Conservation (phyloP, 768 basidiomycete species). For the Lactifluus volemus region DNA sequence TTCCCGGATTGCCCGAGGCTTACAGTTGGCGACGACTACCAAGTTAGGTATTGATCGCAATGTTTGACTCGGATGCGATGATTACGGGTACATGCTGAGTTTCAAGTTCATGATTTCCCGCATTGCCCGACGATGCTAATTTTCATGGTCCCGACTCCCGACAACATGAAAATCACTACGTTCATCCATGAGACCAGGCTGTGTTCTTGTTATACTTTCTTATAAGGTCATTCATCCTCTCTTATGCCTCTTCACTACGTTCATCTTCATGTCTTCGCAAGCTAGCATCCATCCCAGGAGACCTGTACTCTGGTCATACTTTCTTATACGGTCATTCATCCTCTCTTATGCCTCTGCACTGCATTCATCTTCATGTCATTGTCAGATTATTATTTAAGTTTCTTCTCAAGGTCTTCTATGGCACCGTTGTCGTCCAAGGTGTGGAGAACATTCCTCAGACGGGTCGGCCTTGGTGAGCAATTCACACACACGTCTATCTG, state of each 20-base stretch:
- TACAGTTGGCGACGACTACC: no score
- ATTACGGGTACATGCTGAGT: no score
- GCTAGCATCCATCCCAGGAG: constrained; percentile 35
- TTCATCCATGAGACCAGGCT: constrained; percentile 36
- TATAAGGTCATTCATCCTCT: constrained; percentile 42
- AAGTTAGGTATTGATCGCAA: no score
- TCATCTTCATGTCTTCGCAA: no score
- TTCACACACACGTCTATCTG: neutral
- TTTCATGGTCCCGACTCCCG: no score
- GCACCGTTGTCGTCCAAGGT: constrained; percentile 80
- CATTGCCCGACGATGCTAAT: no score
- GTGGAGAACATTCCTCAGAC: constrained; percentile 57
- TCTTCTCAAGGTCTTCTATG: constrained; percentile 87
- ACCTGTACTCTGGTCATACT: constrained; percentile 54
- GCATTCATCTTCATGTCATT: neutral
- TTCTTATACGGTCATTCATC: constrained; percentile 48
- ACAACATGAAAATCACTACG: no score
- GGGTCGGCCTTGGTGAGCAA: constrained; percentile 70
- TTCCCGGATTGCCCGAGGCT: no score
- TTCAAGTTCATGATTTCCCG: no score
- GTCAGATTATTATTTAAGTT: constrained; percentile 62
- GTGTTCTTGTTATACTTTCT: constrained; percentile 59
- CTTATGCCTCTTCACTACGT: neutral
- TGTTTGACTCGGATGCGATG: no score
- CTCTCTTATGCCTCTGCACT: neutral